phyloP scores from a whole-genome alignment of 495 filamentous ascomycete species.

The Penicillium arizonense region DNA sequence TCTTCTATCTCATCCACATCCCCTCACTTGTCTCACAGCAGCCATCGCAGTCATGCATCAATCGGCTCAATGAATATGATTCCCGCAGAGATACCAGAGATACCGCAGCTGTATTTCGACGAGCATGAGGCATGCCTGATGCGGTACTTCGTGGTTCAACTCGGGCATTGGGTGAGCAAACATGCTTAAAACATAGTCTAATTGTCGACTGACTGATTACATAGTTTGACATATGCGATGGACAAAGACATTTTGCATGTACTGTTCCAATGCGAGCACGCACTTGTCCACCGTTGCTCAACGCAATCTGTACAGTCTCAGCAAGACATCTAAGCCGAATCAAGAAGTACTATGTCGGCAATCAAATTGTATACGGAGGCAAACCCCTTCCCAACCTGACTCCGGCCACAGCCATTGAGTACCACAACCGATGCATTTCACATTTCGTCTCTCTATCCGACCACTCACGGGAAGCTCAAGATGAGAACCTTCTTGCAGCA shows the following conservation, averaged over 20 bases:
- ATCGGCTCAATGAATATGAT: constrained; percentile 1
- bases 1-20: constrained; percentile 13
- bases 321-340: constrained; percentile 26
- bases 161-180: constrained; percentile 25
- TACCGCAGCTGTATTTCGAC: constrained; percentile 9
- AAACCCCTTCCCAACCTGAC: constrained; percentile 18
- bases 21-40: constrained; percentile 11
- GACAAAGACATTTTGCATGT: constrained; percentile 29
- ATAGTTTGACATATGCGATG: constrained; percentile 26
- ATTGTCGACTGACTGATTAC: background rate
- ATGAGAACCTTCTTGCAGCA: constrained; percentile 26
- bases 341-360: constrained; percentile 16
- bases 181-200: background rate
- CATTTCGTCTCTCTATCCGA: constrained; percentile 14
- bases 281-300: constrained; percentile 28
- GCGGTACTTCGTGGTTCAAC: constrained; percentile 30
- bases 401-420: constrained; percentile 16
- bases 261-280: constrained; percentile 29
- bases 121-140: constrained; percentile 30
- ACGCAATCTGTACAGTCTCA: constrained; percentile 32
- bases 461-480: constrained; percentile 11
- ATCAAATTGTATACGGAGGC: constrained; percentile 17
- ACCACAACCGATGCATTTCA: constrained; percentile 23
- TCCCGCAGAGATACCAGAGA: constrained; percentile 3
- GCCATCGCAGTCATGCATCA: constrained; percentile 13